phyloP scores from a whole-genome alignment of 495 filamentous ascomycete genomes.

The Lasiosphaeria miniovina region DNA sequence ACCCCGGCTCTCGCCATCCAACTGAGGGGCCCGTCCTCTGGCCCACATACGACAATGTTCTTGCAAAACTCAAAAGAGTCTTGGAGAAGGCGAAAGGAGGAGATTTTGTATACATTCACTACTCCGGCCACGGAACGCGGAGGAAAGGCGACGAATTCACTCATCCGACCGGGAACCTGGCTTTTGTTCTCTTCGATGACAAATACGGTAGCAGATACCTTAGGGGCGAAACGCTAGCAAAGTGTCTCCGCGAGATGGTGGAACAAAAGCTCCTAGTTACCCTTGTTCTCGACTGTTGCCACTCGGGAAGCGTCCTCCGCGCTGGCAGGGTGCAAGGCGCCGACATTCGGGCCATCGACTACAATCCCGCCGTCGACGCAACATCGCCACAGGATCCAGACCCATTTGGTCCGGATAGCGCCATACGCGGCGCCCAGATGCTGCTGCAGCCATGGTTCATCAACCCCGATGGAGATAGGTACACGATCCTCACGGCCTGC shows the following conservation, averaged over 20 bases:
- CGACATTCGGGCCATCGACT: background rate
- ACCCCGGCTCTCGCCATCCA: constrained; percentile 5
- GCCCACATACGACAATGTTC: constrained; percentile 1
- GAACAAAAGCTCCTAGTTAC: background rate
- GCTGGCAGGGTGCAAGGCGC: background rate
- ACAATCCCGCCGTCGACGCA: background rate
- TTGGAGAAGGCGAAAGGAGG: constrained; percentile 3
- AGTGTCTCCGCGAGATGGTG: constrained; percentile 3
- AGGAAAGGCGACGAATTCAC: background rate
- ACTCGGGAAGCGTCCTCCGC: constrained; percentile 1
- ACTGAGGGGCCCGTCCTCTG: background rate
- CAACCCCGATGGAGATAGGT: constrained; percentile 12
- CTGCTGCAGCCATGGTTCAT: constrained; percentile 6
- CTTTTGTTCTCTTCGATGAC: constrained; percentile 6
- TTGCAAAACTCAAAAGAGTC: background rate
- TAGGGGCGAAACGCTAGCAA: background rate
- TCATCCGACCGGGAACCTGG: background rate
- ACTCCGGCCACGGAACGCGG: constrained; percentile 3
- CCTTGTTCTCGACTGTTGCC: constrained; percentile 8
- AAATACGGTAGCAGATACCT: constrained; percentile 2
- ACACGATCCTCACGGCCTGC: constrained; percentile 7
- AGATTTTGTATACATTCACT: constrained; percentile 7
- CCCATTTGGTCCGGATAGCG: background rate
- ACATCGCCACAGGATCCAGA: background rate
- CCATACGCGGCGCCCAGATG: background rate